Base-by-base conservation (phyloP, 495 filamentous ascomycete species). In the Aspergillus taichungensis region DNA sequence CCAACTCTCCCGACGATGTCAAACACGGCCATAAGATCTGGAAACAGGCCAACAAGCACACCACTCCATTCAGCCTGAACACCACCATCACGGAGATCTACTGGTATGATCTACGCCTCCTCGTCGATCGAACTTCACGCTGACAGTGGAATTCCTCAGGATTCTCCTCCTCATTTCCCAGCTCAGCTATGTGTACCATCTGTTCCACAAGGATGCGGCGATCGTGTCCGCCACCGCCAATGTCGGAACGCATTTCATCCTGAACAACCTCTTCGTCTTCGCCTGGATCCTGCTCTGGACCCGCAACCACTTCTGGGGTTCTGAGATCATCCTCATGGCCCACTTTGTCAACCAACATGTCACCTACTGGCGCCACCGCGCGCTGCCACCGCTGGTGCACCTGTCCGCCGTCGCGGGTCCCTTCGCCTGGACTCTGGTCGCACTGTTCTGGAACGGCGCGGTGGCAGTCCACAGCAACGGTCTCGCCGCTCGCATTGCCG, bases 371-470 rank as follows among this genome's bases (percentile, higher is more conserved):
- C 83, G 84, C 14, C 78, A 92, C 68, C 69, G 66, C 13, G 70
- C 71, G 0, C 78, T 80, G 14, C 79, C 83, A 3, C 72, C 77
- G 14, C 73, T 83, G 44, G 83, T 92, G 51, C 89, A 94, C 60
- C 60, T 79, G 8, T 75, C 87, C 3, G 80, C 78, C 36, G 76
- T 90, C 8, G 79, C 83, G 6, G 84, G 82, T 8, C 89, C 89
- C 4, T 68, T 91, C 45, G 87, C 87, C 5, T 95, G 85, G 83
- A 84, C 81, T 0, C 80, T 89, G 50, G 80, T 89, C 29, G 83
- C 85, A 30, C 67, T 94, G 30, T 87, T 87, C 68, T 94, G 86
- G 84, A 84, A 88, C 51, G 89, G 89, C 5, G 86, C 88, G 5
- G 84, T 87, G 41, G 83, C 82, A 56, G 79, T 89, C 11, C 49